A percentile compares a stretch with the other conserved stretches of the same genome.
Conservation (phyloP, 2,329 filamentous ascomycete genomes). For the Paecilomyces niveus region DNA sequence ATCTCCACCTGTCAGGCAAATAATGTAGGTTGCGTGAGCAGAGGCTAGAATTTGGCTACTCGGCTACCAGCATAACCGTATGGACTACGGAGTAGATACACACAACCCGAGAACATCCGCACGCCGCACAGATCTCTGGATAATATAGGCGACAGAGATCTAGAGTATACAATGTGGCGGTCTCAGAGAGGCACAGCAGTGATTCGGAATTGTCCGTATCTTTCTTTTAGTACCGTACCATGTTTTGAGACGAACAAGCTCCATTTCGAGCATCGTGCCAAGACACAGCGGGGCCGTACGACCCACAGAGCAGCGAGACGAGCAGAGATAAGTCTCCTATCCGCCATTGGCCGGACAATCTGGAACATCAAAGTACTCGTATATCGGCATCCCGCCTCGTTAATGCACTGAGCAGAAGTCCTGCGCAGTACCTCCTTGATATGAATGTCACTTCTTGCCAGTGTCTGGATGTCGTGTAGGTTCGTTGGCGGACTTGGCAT, state of each 20-base stretch:
- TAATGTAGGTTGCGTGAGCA: too few relatives aligned
- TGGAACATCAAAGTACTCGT: background rate
- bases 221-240: background rate
- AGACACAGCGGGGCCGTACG: background rate
- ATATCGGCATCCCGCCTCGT: constrained; percentile 14
- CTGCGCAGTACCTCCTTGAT: too few relatives aligned
- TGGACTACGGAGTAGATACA: too few relatives aligned
- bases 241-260: background rate
- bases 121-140: background rate
- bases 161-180: background rate
- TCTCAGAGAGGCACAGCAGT: background rate
- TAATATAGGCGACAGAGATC: background rate
- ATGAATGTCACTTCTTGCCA: too few relatives aligned
- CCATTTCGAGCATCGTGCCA: background rate
- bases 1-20: background rate
- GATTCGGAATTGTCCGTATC: background rate
- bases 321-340: constrained; percentile 17
- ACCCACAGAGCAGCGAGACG: constrained; percentile 1
- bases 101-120: too few relatives aligned
- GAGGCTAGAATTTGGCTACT: too few relatives aligned
- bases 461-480: background rate
- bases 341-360: constrained; percentile 14
- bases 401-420: background rate
- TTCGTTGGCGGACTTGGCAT: background rate
- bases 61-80: too few relatives aligned